Evolutionary conservation across 495 filamentous ascomycete genomes (phyloP).

Genomic region (Aspergillus haitiensis): DNA sequence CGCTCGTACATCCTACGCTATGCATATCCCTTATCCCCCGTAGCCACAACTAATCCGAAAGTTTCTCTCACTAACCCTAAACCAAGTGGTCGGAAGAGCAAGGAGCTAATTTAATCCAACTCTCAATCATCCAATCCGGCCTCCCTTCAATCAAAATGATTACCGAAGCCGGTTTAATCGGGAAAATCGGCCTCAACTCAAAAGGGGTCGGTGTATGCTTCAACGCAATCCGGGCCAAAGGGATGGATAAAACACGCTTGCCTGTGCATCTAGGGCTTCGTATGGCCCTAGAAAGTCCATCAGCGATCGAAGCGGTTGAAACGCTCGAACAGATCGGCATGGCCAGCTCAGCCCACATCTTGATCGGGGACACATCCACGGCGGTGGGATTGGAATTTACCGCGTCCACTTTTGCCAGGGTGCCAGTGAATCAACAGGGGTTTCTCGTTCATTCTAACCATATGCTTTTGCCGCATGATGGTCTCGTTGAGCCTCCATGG

Average conservation of each 20-base stretch:
- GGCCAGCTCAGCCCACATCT: slow-evolving; percentile 62
- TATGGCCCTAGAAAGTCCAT: slow-evolving; percentile 55
- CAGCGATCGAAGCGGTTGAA: slow-evolving; percentile 51
- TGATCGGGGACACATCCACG: slow-evolving; percentile 56
- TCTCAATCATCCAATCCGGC: slow-evolving; percentile 50
- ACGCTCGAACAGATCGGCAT: slow-evolving; percentile 48
- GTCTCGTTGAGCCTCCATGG: slow-evolving; percentile 53
- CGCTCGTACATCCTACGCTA: neutral
- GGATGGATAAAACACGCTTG: slow-evolving; percentile 53
- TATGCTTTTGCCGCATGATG: slow-evolving; percentile 48
- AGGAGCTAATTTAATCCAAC: slow-evolving; percentile 45
- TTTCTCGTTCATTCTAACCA: slow-evolving; percentile 65
- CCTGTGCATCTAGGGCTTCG: slow-evolving; percentile 66
- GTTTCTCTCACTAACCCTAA: neutral
- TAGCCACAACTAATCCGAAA: too few species aligned
- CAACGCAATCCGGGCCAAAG: slow-evolving; percentile 64
- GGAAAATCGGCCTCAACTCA: slow-evolving; percentile 69
- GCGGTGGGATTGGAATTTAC: slow-evolving; percentile 62
- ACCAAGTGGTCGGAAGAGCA: slow-evolving; percentile 42
- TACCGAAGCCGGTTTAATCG: slow-evolving; percentile 64
- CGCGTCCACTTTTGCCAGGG: slow-evolving; percentile 49
- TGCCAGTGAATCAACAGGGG: slow-evolving; percentile 47
- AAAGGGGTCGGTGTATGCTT: slow-evolving; percentile 64
- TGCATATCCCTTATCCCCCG: too few species aligned
- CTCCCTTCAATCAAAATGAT: slow-evolving; percentile 54